Evolutionary conservation across 2,329 filamentous ascomycete genomes (phyloP), one percentile per base, ranked within the genome.

Genomic region (Fusarium camptoceras): DNA sequence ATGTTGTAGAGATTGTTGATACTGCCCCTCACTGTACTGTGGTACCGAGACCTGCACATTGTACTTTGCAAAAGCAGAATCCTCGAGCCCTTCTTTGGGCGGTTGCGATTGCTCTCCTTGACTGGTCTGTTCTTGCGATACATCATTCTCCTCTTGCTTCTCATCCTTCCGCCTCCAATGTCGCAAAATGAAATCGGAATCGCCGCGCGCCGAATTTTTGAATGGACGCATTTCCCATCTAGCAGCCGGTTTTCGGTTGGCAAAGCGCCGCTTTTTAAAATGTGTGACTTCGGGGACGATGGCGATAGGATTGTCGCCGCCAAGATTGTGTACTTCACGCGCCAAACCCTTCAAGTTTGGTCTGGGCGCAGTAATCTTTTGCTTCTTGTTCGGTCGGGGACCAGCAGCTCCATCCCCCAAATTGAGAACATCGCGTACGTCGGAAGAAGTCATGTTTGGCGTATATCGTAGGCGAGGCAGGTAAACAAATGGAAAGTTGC

Each of bases 391-490:
- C 42, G 90, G 88, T 68, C 91, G 83, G 56, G 84, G 77, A 54
- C 81, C 82, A 53, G 82, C 75, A 53, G 81, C 75, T 65, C 83
- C 81, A 31, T 89, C 90, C 51, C 91, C 91, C 78, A 97, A 85
- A 80, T 94, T 93, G 77, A 97, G 89, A 78, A 97, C 93, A 79
- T 97, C 94, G 83, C 92, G 93, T 74, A 97, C 89, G 85, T 97
- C 94, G 79, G 90, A 88, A 68, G 91, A 91, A 66, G 91, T 86
- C 90, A 93, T 93, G 70, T 75, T 84, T 76, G 71, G 70, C 60
- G 72, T 61, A 64, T 70, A 57, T 54, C 63, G 64, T 63, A 27
- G 66, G 39, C 18, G 15, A 27, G 24, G 39, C 47, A 14, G 34
- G 20, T 56, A 43, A 43, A 44, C 30, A 50, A 31, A 39, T 42